Percentiles rank a stretch among this genome's conserved stretches.
Evolutionary conservation across 139 green algal genomes (phyloP).

Genomic region (Pseudopediastrum boryanum): DNA sequence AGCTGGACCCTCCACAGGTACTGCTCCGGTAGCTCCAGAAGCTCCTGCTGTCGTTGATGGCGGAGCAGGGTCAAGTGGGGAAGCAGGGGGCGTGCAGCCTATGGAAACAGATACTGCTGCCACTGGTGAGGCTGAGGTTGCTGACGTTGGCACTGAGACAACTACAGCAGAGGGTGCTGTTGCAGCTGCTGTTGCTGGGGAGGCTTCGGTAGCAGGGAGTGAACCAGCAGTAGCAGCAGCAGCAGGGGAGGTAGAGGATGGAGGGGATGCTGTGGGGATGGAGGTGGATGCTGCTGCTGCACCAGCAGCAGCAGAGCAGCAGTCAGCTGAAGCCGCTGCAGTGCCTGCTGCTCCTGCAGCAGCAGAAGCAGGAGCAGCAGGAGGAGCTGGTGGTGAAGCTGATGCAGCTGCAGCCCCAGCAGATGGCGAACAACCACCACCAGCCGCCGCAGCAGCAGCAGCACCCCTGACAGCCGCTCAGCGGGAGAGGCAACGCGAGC

Average conservation of each 20-base stretch:
- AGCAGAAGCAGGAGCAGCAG: neutral
- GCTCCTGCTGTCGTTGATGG: neutral
- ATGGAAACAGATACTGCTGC: constrained; percentile 33
- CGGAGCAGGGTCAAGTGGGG: neutral
- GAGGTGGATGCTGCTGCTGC: constrained; percentile 17
- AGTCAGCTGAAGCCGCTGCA: neutral
- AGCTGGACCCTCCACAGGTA: neutral
- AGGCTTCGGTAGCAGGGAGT: neutral
- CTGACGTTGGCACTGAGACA: constrained; percentile 1
- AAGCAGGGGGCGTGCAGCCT: constrained; percentile 11
- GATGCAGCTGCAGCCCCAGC: constrained; percentile 4
- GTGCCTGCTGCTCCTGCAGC: neutral
- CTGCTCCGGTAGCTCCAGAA: constrained; percentile 6
- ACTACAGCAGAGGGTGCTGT: constrained; percentile 5
- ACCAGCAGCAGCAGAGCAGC: constrained; percentile 3
- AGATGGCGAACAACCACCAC: neutral
- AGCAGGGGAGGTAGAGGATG: constrained; percentile 11
- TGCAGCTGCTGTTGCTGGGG: neutral
- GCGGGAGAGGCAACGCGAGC: neutral
- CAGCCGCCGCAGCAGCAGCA: constrained; percentile 1
- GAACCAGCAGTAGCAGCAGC: constrained; percentile 11
- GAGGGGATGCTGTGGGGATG: neutral
- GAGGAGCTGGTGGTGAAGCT: constrained; percentile 4
- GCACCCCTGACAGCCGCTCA: constrained; percentile 1
- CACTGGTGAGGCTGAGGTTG: neutral